phyloP scores from a whole-genome alignment of 352 stramenopile genomes.

The Phytopythium montanum region DNA sequence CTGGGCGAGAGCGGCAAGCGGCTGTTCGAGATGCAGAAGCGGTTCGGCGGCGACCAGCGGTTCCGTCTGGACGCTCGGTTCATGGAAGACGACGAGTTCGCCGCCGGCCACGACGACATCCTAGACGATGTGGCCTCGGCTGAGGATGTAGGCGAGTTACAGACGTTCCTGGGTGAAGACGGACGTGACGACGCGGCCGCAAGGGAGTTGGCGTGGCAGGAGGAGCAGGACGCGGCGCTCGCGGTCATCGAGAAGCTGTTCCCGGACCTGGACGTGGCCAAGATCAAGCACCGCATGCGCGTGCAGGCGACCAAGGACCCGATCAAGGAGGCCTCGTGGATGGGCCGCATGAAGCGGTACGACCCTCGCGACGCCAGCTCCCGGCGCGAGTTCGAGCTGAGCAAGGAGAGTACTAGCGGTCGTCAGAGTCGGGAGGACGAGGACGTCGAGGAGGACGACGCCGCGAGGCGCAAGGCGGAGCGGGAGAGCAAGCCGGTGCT shows the following conservation, averaged over 20 bases:
- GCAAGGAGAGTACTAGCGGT: slow-evolving; percentile 21
- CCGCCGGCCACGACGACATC: slow-evolving; percentile 36
- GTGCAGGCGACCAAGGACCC: slow-evolving; percentile 47
- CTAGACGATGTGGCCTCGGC: slow-evolving; percentile 17
- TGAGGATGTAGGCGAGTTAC: slow-evolving; percentile 26
- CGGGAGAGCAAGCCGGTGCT: slow-evolving; percentile 46
- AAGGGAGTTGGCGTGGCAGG: slow-evolving; percentile 37
- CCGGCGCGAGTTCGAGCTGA: slow-evolving; percentile 49
- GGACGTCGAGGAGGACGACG: slow-evolving; percentile 8
- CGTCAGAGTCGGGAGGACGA: slow-evolving; percentile 19
- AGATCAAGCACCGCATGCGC: slow-evolving; percentile 47
- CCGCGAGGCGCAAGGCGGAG: slow-evolving; percentile 14
- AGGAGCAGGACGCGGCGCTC: slow-evolving; percentile 49
- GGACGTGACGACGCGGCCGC: slow-evolving; percentile 24
- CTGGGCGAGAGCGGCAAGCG: slow-evolving; percentile 61
- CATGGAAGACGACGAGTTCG: slow-evolving; percentile 61
- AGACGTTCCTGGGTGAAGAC: slow-evolving; percentile 49
- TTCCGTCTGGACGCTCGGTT: slow-evolving; percentile 79
- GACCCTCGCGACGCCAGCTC: slow-evolving; percentile 43
- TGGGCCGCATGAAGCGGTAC: slow-evolving; percentile 71
- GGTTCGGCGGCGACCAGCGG: slow-evolving; percentile 69
- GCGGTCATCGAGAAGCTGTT: slow-evolving; percentile 58
- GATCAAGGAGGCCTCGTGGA: slow-evolving; percentile 75
- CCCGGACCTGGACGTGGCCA: slow-evolving; percentile 62
- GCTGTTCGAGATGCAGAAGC: slow-evolving; percentile 82